Percentiles rank a stretch among this genome's conserved stretches.
phyloP scores from a whole-genome alignment of 2,329 filamentous ascomycete species.

The Purpureocillium takamizusanense region DNA sequence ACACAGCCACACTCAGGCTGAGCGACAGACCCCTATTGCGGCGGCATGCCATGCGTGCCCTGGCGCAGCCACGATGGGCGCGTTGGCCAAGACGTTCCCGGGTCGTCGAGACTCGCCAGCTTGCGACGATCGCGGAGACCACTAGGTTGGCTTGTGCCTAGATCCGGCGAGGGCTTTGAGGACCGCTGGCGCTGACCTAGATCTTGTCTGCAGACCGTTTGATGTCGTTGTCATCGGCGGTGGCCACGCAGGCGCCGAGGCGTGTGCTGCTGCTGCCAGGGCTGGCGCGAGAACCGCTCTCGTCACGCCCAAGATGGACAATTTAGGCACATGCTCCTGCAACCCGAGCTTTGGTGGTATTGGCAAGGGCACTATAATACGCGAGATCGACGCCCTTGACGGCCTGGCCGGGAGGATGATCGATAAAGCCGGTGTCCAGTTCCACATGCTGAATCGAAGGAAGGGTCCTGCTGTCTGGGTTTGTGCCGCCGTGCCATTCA shows the following conservation, averaged over 20 bases:
- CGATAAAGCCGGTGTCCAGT: conserved; percentile 92
- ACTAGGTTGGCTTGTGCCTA: no score
- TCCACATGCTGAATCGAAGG: conserved; percentile 75
- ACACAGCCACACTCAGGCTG: no score
- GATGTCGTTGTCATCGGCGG: conserved; percentile 96
- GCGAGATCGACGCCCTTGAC: conserved; percentile 91
- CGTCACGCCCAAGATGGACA: conserved; percentile 78
- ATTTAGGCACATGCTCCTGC: conserved; percentile 91
- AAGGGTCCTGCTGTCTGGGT: conserved; percentile 94
- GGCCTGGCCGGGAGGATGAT: conserved; percentile 81
- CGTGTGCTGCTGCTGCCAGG: conserved; percentile 81
- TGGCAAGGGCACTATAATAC: conserved; percentile 91
- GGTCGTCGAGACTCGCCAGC: conserved; percentile 9
- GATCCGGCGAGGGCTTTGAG: no score
- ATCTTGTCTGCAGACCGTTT: conserved; percentile 45
- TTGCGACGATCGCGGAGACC: conserved; percentile 22
- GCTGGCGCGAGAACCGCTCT: conserved; percentile 82
- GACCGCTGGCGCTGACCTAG: not conserved
- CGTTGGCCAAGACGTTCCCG: conserved; percentile 10
- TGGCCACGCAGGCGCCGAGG: conserved; percentile 91
- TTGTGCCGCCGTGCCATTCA: conserved; percentile 13
- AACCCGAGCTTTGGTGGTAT: conserved; percentile 98
- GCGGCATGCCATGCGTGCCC: conserved; percentile 20
- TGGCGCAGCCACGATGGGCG: conserved; percentile 14
- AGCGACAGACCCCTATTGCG: no score